Base-by-base conservation (phyloP, 1,284 basidiomycete species). In the Ustilago shanxiensis region DNA sequence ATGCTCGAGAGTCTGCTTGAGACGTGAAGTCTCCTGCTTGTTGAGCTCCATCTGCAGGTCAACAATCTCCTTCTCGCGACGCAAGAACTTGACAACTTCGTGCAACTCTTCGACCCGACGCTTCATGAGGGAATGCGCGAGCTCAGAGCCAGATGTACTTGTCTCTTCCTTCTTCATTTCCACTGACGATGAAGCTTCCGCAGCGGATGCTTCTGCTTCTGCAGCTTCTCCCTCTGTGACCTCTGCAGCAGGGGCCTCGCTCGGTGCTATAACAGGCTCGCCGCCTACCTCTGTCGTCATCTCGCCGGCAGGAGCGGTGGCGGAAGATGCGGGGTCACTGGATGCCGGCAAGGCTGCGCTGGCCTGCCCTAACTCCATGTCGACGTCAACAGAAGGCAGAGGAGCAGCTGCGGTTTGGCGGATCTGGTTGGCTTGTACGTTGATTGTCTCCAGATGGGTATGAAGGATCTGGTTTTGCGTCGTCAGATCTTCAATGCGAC, bases 11-110 rank as follows among this genome's bases (percentile, higher is more conserved):
- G 94, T 92, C 28, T 90, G 88, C 86, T 92, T 93, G 55, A 94
- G 87, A 1, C 94, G 90, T 8, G 90, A 87, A 72, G 89, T 92
- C 87, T 95, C 94, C 83, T 95, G 93, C 87, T 93, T 93, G 87
- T 90, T 90, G 59, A 95, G 89, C 80, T 95, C 93, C 49, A 94
- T 89, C 80, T 95, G 93, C 39, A 95, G 89, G 74, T 95, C 93
- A 45, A 93, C 91, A 62, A 95, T 93, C 83, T 95, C 93, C 87
- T 95, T 95, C 88, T 95, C 94, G 80, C 92, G 93, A 29, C 94
- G 90, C 35, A 95, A 87, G 86, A 93, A 95, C 1, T 91, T 89
- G 52, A 95, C 91, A 20, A 96, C 92, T 37, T 92, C 91, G 49
- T 92, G 92, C 18, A 95, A 87, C 66, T 84, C 82, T 4, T 82